A percentile compares a stretch with the other conserved stretches of the same genome.
Evolutionary conservation across 2,329 filamentous ascomycete species (phyloP).

Genomic region (Ascosphaera apis): DNA sequence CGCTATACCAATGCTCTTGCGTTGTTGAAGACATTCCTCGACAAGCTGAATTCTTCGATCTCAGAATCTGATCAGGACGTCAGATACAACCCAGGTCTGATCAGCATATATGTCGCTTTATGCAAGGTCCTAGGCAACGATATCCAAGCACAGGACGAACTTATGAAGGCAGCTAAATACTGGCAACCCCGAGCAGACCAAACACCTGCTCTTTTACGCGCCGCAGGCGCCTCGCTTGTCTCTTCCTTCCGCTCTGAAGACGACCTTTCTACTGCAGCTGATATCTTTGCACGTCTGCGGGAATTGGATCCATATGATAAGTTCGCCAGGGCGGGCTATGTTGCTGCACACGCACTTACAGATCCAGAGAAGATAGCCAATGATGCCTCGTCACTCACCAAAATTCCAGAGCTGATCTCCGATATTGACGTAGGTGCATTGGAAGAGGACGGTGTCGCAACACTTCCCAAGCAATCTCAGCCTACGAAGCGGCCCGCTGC

Average conservation of each 20-base stretch:
- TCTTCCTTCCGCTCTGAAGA: constrained; percentile 37
- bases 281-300: constrained; percentile 56
- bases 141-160: constrained; percentile 44
- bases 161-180: constrained; percentile 57
- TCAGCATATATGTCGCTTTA: constrained; percentile 57
- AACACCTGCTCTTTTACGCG: constrained; percentile 46
- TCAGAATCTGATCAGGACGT: constrained; percentile 38
- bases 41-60: constrained; percentile 40
- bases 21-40: constrained; percentile 55
- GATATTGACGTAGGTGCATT: constrained; percentile 22
- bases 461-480: constrained; percentile 10
- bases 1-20: constrained; percentile 51
- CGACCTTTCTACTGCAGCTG: constrained; percentile 46
- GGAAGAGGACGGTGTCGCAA: constrained; percentile 20
- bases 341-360: constrained; percentile 50
- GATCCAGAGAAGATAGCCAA: constrained; percentile 16
- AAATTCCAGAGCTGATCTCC: constrained; percentile 18
- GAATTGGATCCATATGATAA: constrained; percentile 40
- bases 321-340: constrained; percentile 55
- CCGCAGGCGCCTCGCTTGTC: constrained; percentile 63
- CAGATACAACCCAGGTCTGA: constrained; percentile 62
- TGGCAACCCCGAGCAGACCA: constrained; percentile 42
- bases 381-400: constrained; percentile 16
- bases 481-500: constrained; percentile 7
- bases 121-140: constrained; percentile 57